phyloP scores from a whole-genome alignment of 805 yeast species.

The Saccharomycopsis fermentans region DNA sequence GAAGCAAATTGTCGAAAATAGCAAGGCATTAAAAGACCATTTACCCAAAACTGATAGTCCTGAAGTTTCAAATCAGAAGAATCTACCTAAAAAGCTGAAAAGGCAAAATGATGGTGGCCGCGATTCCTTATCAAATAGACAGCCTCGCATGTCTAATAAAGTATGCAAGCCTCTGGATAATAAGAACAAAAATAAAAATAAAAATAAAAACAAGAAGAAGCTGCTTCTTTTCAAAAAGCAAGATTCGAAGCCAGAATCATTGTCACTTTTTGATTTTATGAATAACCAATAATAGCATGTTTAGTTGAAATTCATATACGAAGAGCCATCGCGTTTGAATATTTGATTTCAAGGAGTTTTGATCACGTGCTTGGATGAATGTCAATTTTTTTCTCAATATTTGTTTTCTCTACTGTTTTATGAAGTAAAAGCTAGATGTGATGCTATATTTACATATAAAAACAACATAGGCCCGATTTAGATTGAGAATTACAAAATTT shows the following conservation, averaged over 20 bases:
- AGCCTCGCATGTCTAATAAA: background rate
- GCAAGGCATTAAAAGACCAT: background rate
- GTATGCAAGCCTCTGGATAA: background rate
- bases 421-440: background rate
- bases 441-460: too few relatives aligned
- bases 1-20: background rate
- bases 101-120: background rate
- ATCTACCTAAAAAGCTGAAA: background rate
- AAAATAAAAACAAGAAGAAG: constrained; percentile 2
- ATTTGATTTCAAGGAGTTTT: background rate
- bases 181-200: background rate
- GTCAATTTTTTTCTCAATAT: background rate
- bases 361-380: background rate
- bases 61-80: background rate
- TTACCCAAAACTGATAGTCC: background rate
- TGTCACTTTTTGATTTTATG: constrained; percentile 5
- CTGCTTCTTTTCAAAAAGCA: background rate
- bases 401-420: background rate
- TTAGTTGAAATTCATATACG: background rate
- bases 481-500: too few relatives aligned
- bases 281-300: background rate
- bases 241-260: background rate
- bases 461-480: too few relatives aligned
- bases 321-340: background rate
- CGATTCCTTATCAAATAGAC: background rate